Evolutionary conservation across 495 filamentous ascomycete genomes (phyloP), one percentile per base, ranked within the genome.

Genomic region (Acidiella bohemica): DNA sequence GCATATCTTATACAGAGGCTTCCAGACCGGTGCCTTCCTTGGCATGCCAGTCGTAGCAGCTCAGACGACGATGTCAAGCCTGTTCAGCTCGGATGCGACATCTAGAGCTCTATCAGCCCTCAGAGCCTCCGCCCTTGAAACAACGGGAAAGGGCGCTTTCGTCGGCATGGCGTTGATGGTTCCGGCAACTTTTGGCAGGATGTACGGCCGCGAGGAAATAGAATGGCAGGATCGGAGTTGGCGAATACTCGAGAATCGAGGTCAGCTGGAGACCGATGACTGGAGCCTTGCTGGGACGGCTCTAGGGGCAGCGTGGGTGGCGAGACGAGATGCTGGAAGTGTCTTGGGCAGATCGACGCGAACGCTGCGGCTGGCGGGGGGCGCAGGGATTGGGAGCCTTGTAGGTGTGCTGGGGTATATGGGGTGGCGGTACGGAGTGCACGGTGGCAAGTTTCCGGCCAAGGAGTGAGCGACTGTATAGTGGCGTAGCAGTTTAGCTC

Each of bases 191-290:
- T 32, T 55, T 10, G 58, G 23, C 0, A 53, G 67, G 7, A 77
- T 80, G 75, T 59, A 58, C 47, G 66, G 66, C 0, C 53, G 60
- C 16, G 66, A 75, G 49, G 60, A 67, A 30, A 70, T 77, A 41
- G 75, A 78, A 50, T 79, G 75, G 75, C 53, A 68, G 45, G 73
- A 78, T 53, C 64, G 75, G 23, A 59, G 60, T 28, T 80, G 73
- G 74, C 55, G 73, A 20, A 41, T 78, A 32, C 47, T 70, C 29
- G 67, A 67, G 45, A 76, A 70, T 50, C 48, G 53, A 34, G 61
- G 67, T 0, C 72, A 78, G 63, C 47, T 67, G 10, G 60, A 63
- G 46, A 53, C 56, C 17, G 75, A 80, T 56, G 61, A 64, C 23
- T 75, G 62, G 61, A 67, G 63, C 0, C 59, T 57, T 26, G 57